These are phyloP conservation scores for Mucor irregularis DNA, from an alignment of 371 early-diverging fungal genomes.

Conservation along the genomic window DNA sequence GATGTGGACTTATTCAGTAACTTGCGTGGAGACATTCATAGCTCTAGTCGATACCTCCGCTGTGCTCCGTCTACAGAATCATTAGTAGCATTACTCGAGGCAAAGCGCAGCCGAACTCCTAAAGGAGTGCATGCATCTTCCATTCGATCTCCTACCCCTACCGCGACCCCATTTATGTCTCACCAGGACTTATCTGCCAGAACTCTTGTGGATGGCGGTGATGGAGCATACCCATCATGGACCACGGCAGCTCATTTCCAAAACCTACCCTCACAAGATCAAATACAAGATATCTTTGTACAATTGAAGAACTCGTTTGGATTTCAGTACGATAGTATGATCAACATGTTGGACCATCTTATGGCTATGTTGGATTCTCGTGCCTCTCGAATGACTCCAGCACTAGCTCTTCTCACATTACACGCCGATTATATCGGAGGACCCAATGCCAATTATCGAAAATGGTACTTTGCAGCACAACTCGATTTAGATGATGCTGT, in stretches of 20 bases:
- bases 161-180: not conserved
- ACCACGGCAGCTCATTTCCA: conserved; percentile 42
- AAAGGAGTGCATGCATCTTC: conserved; percentile 13
- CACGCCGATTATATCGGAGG: conserved; percentile 89
- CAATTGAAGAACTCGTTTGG: conserved; percentile 71
- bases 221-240: conserved; percentile 68
- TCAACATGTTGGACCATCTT: conserved; percentile 76
- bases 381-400: conserved; percentile 75
- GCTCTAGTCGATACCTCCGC: conserved; percentile 67
- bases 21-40: conserved; percentile 53
- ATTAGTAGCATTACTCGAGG: conserved; percentile 65
- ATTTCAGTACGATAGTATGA: conserved; percentile 80
- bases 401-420: conserved; percentile 71
- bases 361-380: conserved; percentile 85
- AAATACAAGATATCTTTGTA: conserved; percentile 67
- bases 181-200: conserved; percentile 10
- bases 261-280: conserved; percentile 65
- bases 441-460: conserved; percentile 79
- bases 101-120: conserved; percentile 44
- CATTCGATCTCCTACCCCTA: conserved; percentile 2
- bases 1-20: conserved; percentile 65
- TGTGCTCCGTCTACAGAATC: conserved; percentile 78
- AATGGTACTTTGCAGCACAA: conserved; percentile 82
- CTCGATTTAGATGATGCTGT: conserved; percentile 66
- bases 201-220: conserved; percentile 8